Conservation (phyloP, 164 flowering plant genomes). For the Vitis riparia region DNA sequence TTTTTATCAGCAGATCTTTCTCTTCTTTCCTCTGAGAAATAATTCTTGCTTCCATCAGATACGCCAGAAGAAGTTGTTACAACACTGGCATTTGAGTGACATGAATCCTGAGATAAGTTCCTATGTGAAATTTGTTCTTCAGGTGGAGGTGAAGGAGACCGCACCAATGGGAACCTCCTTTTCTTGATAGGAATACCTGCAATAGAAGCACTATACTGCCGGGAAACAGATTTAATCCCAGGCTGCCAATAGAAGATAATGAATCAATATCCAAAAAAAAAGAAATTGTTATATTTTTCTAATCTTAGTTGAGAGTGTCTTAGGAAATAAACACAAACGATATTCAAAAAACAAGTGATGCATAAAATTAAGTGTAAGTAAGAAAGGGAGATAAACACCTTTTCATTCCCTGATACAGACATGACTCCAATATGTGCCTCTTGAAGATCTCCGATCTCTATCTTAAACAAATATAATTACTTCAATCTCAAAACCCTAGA, state of each 20-base stretch:
- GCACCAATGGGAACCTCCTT: constrained; percentile 40
- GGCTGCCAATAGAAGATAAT: constrained; percentile 38
- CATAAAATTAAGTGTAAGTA: too few relatives aligned
- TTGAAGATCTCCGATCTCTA: constrained; percentile 3
- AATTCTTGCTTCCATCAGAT: constrained; percentile 14
- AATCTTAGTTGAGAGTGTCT: constrained; percentile 5
- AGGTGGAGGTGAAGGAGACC: constrained; percentile 38
- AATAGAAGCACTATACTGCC: constrained; percentile 37
- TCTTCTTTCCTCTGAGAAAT: constrained; percentile 15
- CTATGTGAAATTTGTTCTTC: constrained; percentile 21
- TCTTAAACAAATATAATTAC: background rate
- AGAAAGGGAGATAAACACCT: constrained; percentile 26
- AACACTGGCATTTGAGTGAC: constrained; percentile 20
- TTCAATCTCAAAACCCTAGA: background rate
- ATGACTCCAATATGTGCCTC: constrained; percentile 13
- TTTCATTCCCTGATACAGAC: constrained; percentile 31
- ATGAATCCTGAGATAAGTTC: constrained; percentile 14
- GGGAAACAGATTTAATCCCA: constrained; percentile 27
- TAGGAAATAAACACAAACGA: background rate
- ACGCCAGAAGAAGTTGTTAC: constrained; percentile 13
- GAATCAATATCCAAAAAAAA: constrained; percentile 18
- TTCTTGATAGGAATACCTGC: constrained; percentile 65
- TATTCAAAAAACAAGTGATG: constrained; percentile 6
- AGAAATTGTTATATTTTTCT: background rate
- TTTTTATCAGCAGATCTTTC: constrained; percentile 15